Evolutionary conservation across 164 flowering plant genomes (phyloP).

Genomic region (Liriodendron chinense): DNA sequence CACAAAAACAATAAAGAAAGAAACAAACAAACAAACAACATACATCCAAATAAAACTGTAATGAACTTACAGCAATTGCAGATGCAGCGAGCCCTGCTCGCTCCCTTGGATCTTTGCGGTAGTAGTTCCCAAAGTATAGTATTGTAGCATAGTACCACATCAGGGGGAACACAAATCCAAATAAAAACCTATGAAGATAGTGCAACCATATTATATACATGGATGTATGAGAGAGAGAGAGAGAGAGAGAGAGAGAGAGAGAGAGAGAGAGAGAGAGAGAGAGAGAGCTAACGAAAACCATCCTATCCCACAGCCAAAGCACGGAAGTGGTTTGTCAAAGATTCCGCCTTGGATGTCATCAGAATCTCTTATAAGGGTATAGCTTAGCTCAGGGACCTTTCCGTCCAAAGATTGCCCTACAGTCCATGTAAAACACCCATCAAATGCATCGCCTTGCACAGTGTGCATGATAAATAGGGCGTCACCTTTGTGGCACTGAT

Average conservation of each 20-base stretch:
- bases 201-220: background rate
- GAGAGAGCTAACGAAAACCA: conserved; percentile 98
- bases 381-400: conserved; percentile 51
- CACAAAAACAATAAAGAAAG: too few relatives aligned
- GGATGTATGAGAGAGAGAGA: conserved; percentile 30
- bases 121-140: conserved; percentile 31
- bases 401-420: conserved; percentile 47
- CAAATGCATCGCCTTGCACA: background rate
- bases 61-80: conserved; percentile 27
- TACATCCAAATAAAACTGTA: background rate
- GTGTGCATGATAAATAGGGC: background rate
- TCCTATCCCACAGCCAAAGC: conserved; percentile 97
- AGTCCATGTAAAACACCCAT: conserved; percentile 3
- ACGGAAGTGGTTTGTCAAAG: conserved; percentile 91
- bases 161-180: conserved; percentile 27
- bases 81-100: conserved; percentile 32
- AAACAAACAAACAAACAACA: background rate
- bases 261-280: conserved; percentile 2
- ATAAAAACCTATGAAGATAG: conserved; percentile 18
- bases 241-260: background rate
- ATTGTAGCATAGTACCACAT: conserved; percentile 29
- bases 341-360: conserved; percentile 60
- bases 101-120: conserved; percentile 31
- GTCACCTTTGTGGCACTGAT: background rate
- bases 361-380: conserved; percentile 55